A percentile compares a stretch with the other conserved stretches of the same genome.
These are phyloP conservation scores for Acacia confusa DNA, from an alignment of 306 rosid species.

Conservation along the genomic window DNA sequence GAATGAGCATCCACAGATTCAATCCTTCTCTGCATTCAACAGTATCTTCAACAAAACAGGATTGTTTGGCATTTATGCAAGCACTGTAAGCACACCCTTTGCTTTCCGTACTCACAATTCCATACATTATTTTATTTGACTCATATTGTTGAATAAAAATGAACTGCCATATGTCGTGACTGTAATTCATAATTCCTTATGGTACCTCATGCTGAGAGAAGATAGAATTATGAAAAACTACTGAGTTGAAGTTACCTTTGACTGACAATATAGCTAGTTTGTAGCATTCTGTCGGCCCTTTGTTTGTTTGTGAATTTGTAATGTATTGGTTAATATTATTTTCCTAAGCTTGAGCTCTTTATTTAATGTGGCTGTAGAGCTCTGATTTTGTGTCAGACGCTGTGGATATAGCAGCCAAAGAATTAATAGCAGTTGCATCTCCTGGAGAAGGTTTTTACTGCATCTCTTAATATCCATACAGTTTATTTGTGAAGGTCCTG, in stretches of 20 bases:
- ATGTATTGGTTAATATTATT: neutral
- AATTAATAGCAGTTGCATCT: constrained; percentile 72
- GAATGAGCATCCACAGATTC: constrained; percentile 72
- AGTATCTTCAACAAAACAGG: constrained; percentile 84
- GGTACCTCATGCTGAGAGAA: neutral
- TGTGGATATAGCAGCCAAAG: constrained; percentile 78
- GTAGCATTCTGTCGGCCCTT: neutral
- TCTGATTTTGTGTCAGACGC: constrained; percentile 64
- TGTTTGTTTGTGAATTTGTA: neutral
- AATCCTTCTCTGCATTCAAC: constrained; percentile 83
- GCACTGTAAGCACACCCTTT: constrained; percentile 56
- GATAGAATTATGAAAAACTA: neutral
- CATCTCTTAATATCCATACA: neutral
- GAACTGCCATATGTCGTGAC: neutral
- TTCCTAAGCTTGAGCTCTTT: constrained; percentile 23
- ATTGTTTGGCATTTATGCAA: constrained; percentile 71
- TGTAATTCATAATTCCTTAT: neutral
- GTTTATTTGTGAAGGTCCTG: constrained; percentile 11
- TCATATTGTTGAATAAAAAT: neutral
- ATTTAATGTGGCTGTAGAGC: constrained; percentile 48
- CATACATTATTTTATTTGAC: neutral
- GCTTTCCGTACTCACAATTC: neutral
- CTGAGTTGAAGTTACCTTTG: neutral
- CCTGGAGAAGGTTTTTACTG: constrained; percentile 76
- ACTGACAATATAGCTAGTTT: neutral